Base-by-base conservation (phyloP, 1,284 basidiomycete genomes). In the Coniophora puteana region DNA sequence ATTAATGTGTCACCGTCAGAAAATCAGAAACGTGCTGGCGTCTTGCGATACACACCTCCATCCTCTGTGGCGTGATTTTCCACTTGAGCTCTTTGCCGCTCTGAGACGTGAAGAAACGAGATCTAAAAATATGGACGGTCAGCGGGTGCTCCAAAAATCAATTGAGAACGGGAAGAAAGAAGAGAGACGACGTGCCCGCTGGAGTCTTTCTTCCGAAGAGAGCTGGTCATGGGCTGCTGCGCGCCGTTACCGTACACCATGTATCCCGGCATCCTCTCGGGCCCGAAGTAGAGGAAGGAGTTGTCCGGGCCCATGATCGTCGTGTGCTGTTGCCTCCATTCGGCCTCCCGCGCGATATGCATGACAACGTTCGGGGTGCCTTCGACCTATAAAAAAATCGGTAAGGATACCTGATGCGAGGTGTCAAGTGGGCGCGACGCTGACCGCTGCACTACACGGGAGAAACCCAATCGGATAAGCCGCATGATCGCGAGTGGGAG, bases 261-360 rank as follows among this genome's bases (percentile, higher is more conserved):
- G 51, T 78, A 78, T 6, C 85, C 84, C 4, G 74, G 72, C 3
- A 68, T 54, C 36, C 67, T 71, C 34, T 65, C 66, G 6, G 84
- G 83, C 1, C 84, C 85, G 46, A 88, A 78, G 55, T 84, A 88
- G 44, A 86, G 74, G 54, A 72, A 84, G 6, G 84, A 76, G 33
- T 74, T 80, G 44, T 70, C 72, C 12, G 85, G 84, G 11, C 85
- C 85, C 76, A 83, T 78, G 47, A 86, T 78, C 36, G 65, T 67
- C 16, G 76, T 71, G 51, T 84, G 76, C 40, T 76, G 76, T 48
- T 76, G 68, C 16, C 75, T 67, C 84, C 85, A 88, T 20, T 62
- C 65, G 1, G 69, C 59, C 52, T 87, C 81, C 20, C 84, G 76
- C 27, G 70, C 68, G 36, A 88, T 62, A 48, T 76, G 72, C 45